Evolutionary conservation across 2,329 filamentous ascomycete genomes (phyloP).

Genomic region (Colletotrichum spinosum): DNA sequence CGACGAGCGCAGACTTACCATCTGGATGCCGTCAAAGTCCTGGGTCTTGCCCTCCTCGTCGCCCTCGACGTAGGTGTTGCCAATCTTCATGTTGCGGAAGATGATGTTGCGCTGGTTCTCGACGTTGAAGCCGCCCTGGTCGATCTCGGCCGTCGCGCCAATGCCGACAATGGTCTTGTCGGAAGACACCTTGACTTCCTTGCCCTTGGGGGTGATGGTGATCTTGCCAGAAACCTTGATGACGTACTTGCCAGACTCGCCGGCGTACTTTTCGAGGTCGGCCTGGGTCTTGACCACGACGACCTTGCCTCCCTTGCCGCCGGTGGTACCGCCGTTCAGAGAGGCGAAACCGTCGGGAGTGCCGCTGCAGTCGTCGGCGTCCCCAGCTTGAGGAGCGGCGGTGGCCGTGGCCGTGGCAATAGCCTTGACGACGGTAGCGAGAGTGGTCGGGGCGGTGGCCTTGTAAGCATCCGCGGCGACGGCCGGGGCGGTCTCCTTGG

Average conservation of each 20-base stretch:
- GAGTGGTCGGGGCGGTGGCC: constrained; percentile 12
- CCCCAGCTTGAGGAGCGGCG: constrained; percentile 6
- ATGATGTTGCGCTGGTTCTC: constrained; percentile 41
- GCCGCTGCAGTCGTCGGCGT: constrained; percentile 28
- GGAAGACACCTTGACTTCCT: constrained; percentile 37
- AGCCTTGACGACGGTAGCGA: constrained; percentile 23
- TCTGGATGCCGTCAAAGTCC: constrained; percentile 43
- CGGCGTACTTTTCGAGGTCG: constrained; percentile 41
- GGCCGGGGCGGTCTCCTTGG: constrained; percentile 1
- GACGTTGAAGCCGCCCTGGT: constrained; percentile 40
- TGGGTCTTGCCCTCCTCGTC: constrained; percentile 41
- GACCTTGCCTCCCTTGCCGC: constrained; percentile 39
- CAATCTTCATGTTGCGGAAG: constrained; percentile 41
- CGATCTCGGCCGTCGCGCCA: constrained; percentile 40
- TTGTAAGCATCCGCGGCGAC: constrained; percentile 12
- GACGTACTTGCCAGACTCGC: constrained; percentile 38
- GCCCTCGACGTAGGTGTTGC: constrained; percentile 32
- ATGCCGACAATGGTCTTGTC: constrained; percentile 44
- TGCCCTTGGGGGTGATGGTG: constrained; percentile 40
- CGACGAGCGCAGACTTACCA: constrained; percentile 21
- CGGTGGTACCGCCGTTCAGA: constrained; percentile 41
- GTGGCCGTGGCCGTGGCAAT: constrained; percentile 22
- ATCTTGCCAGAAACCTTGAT: constrained; percentile 42
- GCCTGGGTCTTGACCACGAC: constrained; percentile 39
- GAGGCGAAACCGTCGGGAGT: constrained; percentile 41